Evolutionary conservation across 768 basidiomycete species (phyloP).

Genomic region (Lactarius indigo): DNA sequence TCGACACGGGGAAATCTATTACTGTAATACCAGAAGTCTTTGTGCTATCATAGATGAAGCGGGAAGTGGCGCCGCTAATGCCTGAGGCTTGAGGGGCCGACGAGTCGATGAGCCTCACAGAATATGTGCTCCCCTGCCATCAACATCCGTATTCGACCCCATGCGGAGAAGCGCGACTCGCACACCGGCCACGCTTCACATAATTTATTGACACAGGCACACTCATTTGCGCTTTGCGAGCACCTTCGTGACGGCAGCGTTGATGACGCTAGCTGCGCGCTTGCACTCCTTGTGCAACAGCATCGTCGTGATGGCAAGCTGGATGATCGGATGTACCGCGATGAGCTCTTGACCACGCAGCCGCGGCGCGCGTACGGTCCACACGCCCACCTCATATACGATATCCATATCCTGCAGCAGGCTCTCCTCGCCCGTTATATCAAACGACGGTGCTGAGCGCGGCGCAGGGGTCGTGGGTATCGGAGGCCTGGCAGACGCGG

Average conservation of each 20-base stretch:
- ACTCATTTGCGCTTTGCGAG: slow-evolving; percentile 31
- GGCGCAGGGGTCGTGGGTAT: slow-evolving; percentile 48
- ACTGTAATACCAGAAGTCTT: too few species aligned
- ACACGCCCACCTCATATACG: slow-evolving; percentile 85
- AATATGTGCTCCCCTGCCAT: too few species aligned
- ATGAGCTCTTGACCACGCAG: slow-evolving; percentile 78
- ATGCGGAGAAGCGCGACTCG: too few species aligned
- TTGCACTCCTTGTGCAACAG: slow-evolving; percentile 88
- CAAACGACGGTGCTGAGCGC: slow-evolving; percentile 45
- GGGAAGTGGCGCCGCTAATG: too few species aligned
- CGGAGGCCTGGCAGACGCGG: slow-evolving; percentile 41
- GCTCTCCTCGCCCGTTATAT: slow-evolving; percentile 68
- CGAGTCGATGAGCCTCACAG: too few species aligned
- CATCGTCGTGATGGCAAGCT: slow-evolving; percentile 72
- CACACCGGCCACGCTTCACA: too few species aligned
- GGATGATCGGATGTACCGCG: slow-evolving; percentile 79
- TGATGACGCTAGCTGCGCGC: slow-evolving; percentile 17
- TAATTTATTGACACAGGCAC: slow-evolving; percentile 46
- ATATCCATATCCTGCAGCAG: slow-evolving; percentile 89
- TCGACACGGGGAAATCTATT: neutral
- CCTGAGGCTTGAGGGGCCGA: too few species aligned
- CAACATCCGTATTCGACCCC: too few species aligned
- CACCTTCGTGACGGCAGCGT: neutral
- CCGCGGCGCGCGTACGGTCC: slow-evolving; percentile 81
- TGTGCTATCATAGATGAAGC: too few species aligned